These are phyloP conservation scores for Komagataella populi DNA, from an alignment of 805 yeast species.

Conservation along the genomic window DNA sequence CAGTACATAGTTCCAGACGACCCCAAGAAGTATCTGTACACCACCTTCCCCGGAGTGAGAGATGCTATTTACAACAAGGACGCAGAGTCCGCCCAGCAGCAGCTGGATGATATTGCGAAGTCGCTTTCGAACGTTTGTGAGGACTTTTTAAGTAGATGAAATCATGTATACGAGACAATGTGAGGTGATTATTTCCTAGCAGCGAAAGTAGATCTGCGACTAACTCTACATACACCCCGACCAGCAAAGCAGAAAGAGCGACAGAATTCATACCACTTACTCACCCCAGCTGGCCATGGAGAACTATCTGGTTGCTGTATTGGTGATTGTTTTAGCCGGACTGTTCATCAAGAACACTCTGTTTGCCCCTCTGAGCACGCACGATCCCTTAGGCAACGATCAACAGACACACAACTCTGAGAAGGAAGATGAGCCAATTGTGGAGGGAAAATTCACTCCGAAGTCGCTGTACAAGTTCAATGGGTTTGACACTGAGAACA, in stretches of 20 bases:
- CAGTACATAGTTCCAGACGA: conserved; percentile 40
- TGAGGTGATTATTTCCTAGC: not conserved
- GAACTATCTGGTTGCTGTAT: conserved; percentile 10
- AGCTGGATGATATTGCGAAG: conserved; percentile 29
- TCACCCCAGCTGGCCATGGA: conserved; percentile 9
- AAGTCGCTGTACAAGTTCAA: conserved; percentile 57
- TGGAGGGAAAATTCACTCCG: conserved; percentile 52
- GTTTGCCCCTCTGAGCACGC: conserved; percentile 7
- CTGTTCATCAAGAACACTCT: conserved; percentile 9
- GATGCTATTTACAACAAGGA: conserved; percentile 44
- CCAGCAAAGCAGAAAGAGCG: not conserved
- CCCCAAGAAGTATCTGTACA: conserved; percentile 14
- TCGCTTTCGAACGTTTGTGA: not conserved
- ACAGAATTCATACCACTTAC: not conserved
- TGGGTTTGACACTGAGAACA: conserved; percentile 67
- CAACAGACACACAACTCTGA: not conserved
- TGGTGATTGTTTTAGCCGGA: conserved; percentile 10
- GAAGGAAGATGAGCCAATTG: conserved; percentile 11
- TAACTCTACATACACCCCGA: too few relatives aligned
- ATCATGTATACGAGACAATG: not conserved
- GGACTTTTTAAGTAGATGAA: not conserved
- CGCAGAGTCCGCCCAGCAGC: conserved; percentile 39
- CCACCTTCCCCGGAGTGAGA: conserved; percentile 62
- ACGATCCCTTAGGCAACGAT: not conserved
- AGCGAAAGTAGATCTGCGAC: not conserved